Base-by-base conservation (phyloP, 495 filamentous ascomycete species). In the Penicillium alfredii region DNA sequence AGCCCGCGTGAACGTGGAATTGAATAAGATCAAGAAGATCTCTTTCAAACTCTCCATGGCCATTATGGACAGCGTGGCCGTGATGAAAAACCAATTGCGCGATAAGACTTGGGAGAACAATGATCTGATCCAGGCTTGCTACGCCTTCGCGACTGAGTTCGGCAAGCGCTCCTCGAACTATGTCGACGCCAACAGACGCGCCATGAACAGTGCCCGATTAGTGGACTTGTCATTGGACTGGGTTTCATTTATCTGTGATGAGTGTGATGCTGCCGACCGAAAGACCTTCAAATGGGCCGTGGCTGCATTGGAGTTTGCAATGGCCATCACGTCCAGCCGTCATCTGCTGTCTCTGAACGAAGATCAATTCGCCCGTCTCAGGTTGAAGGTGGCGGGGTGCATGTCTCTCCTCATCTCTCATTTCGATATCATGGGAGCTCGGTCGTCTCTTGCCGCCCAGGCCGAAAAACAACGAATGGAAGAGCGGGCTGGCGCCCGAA, bases 241-340 rank as follows among this genome's bases (percentile, higher is more conserved):
- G 92, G 82, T 98, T 8, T 87, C 85, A 49, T 98, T 98, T 49
- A 88, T 98, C 37, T 94, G 88, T 59, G 92, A 98, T 57, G 90
- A 98, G 47, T 98, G 92, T 63, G 76, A 90, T 49, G 82, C 92
- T 4, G 83, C 86, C n/a, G 89, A 98, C 56, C 73, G 88, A 38
- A 92, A 88, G 60, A 96, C 92, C 0, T 98, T 97, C 71, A 82
- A 86, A 36, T 98, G 92, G 92, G 86, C 92, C 12, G 92, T 98
- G 24, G 76, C 84, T 37, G 92, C 92, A 3, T 72, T 98, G 8
- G 92, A 98, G 56, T 97, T 96, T 54, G 86, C 88, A 15, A 96
- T 96, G 92, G 74, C 83, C 31, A 96, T 97, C 77, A 98, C 92
- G 0, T 77, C 82, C 24, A 93, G 92, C 8, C 81, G 84, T 41